Conservation (phyloP, 1,139 yeast species). For the Arxiozyma telluris region DNA sequence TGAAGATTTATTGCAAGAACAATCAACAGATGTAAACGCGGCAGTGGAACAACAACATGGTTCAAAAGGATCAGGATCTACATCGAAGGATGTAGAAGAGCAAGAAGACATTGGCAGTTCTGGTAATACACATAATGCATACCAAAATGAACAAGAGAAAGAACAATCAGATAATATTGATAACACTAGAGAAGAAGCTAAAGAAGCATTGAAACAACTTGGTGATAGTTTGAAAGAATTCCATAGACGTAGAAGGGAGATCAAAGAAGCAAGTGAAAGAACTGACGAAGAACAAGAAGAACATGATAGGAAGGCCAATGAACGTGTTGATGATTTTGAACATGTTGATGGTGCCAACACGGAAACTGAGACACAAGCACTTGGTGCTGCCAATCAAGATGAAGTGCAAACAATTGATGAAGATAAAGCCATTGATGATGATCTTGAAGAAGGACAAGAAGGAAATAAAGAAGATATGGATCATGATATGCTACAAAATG, state of each 20-base stretch:
- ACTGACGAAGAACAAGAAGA: constrained; percentile 36
- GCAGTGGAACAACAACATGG: constrained; percentile 70
- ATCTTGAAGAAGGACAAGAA: constrained; percentile 31
- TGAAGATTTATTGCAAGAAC: constrained; percentile 46
- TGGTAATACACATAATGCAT: constrained; percentile 48
- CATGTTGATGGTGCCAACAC: constrained; percentile 81
- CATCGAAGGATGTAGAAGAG: constrained; percentile 56
- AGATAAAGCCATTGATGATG: constrained; percentile 79
- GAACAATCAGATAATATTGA: constrained; percentile 39
- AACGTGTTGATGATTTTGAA: constrained; percentile 80
- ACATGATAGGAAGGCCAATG: constrained; percentile 46
- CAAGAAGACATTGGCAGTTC: constrained; percentile 62
- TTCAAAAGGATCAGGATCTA: constrained; percentile 68
- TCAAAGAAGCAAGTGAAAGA: constrained; percentile 47
- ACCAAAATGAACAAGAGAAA: constrained; percentile 34
- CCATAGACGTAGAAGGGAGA: constrained; percentile 84
- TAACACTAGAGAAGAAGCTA: constrained; percentile 61
- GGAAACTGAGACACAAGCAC: constrained; percentile 74
- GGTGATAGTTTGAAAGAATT: constrained; percentile 90
- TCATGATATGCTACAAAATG: constrained; percentile 18
- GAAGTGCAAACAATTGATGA: constrained; percentile 73
- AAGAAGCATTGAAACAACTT: constrained; percentile 72
- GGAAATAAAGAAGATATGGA: constrained; percentile 31
- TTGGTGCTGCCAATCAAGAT: constrained; percentile 82
- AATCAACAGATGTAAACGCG: constrained; percentile 50